A percentile compares a stretch with the other conserved stretches of the same genome.
These are phyloP conservation scores for Botrytis aclada DNA, from an alignment of 2,329 filamentous ascomycete genomes.

Conservation along the genomic window DNA sequence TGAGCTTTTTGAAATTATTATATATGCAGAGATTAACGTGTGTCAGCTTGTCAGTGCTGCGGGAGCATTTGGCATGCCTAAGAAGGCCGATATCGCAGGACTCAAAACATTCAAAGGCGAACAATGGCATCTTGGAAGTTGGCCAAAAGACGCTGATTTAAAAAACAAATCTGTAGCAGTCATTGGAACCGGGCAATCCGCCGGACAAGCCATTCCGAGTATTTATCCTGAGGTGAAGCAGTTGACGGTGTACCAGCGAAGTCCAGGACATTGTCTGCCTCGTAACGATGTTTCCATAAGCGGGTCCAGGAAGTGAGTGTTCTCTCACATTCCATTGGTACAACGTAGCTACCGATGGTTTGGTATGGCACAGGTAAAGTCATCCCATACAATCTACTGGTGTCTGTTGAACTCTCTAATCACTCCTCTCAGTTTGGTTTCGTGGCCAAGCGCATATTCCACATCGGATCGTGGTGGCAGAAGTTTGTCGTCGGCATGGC, in stretches of 20 bases:
- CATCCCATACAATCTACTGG: not conserved
- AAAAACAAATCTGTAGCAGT: slow-evolving; percentile 3
- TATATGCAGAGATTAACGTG: not conserved
- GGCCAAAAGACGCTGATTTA: slow-evolving; percentile 5
- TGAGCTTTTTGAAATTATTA: slow-evolving; percentile 2
- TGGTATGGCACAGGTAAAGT: not conserved
- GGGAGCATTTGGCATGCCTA: not conserved
- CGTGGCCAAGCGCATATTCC: not conserved
- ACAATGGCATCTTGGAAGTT: not conserved
- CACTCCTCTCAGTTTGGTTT: not conserved
- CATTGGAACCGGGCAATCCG: slow-evolving; percentile 5
- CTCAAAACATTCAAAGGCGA: slow-evolving; percentile 1
- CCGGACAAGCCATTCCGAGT: not conserved
- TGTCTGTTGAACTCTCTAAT: not conserved
- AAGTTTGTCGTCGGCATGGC: not conserved
- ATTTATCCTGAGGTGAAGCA: slow-evolving; percentile 2
- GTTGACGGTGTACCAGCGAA: slow-evolving; percentile 2
- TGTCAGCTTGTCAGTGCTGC: not conserved
- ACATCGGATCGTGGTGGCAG: not conserved
- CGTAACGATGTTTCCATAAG: not conserved
- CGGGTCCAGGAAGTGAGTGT: slow-evolving; percentile 1
- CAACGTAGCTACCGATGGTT: not conserved
- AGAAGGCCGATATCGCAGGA: not conserved
- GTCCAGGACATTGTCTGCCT: slow-evolving; percentile 2
- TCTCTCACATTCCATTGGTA: not conserved